Conservation (phyloP, 2,329 filamentous ascomycete genomes). For the Monilinia fructigena region DNA sequence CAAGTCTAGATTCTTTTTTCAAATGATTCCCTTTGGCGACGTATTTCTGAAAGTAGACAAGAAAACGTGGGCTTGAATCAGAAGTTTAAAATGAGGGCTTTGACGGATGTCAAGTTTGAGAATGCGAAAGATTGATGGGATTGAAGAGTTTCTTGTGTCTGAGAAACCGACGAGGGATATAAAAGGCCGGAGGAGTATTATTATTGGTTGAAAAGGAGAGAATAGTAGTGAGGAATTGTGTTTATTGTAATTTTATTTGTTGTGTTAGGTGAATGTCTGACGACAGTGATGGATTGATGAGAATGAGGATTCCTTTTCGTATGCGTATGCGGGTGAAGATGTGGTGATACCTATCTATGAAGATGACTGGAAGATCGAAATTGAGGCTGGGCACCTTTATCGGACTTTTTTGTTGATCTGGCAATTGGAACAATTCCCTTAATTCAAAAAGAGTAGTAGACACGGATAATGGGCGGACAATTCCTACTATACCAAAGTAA, state of each 20-base stretch:
- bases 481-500: not conserved
- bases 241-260: not conserved
- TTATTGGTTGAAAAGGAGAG: not conserved
- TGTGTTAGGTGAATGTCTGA: not conserved
- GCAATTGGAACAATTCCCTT: not conserved
- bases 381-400: not conserved
- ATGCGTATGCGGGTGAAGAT: not conserved
- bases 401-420: not conserved
- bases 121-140: not conserved
- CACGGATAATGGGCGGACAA: not conserved
- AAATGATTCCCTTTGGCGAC: not conserved
- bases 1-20: not conserved
- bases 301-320: not conserved
- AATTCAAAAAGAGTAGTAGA: not conserved
- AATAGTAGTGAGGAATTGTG: not conserved
- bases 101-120: constrained; percentile 14
- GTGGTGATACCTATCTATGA: constrained; percentile 1
- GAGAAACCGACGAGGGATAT: not conserved
- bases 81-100: constrained; percentile 12
- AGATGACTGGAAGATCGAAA: constrained; percentile 10
- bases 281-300: not conserved
- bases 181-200: not conserved
- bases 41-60: not conserved
- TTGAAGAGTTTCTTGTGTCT: constrained; percentile 1
- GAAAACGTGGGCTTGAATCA: not conserved